Percentiles rank a stretch among this genome's conserved stretches.
Conservation (phyloP, 148 eudicot genomes). For the Tetragonia tetragonoides region DNA sequence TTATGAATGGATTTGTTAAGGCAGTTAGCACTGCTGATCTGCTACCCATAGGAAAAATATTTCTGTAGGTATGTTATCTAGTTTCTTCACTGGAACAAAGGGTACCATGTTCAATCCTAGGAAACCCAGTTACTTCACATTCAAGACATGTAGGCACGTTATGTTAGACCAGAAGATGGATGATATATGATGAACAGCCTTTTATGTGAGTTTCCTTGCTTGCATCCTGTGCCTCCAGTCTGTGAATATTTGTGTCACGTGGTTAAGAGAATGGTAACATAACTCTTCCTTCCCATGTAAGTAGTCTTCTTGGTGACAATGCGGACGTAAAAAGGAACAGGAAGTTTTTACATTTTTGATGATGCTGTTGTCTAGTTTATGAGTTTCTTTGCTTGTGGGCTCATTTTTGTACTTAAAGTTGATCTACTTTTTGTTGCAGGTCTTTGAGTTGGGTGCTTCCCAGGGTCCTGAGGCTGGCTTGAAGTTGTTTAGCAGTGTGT, state of each 20-base stretch:
- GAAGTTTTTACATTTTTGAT: neutral
- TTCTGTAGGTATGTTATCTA: neutral
- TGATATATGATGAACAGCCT: neutral
- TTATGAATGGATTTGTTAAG: neutral
- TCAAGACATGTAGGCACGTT: neutral
- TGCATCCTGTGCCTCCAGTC: neutral
- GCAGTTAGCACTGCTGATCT: neutral
- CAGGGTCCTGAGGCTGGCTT: slow-evolving; percentile 81
- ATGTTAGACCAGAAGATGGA: neutral
- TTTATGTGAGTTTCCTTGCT: neutral
- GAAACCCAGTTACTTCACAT: neutral
- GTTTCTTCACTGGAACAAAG: neutral
- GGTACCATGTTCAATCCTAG: neutral
- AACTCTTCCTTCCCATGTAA: neutral
- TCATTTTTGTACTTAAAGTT: too few relatives aligned
- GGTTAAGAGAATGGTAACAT: neutral
- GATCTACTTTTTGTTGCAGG: slow-evolving; percentile 37
- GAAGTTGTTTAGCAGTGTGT: slow-evolving; percentile 58
- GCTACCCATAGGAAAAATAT: neutral
- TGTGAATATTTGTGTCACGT: neutral
- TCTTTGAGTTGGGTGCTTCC: slow-evolving; percentile 67
- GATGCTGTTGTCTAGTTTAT: neutral
- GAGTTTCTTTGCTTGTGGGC: neutral
- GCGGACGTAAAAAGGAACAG: neutral
- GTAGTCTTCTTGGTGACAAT: neutral